These are phyloP conservation scores for Termitomyces sp. DNA, from an alignment of 768 basidiomycete genomes.

Conservation along the genomic window DNA sequence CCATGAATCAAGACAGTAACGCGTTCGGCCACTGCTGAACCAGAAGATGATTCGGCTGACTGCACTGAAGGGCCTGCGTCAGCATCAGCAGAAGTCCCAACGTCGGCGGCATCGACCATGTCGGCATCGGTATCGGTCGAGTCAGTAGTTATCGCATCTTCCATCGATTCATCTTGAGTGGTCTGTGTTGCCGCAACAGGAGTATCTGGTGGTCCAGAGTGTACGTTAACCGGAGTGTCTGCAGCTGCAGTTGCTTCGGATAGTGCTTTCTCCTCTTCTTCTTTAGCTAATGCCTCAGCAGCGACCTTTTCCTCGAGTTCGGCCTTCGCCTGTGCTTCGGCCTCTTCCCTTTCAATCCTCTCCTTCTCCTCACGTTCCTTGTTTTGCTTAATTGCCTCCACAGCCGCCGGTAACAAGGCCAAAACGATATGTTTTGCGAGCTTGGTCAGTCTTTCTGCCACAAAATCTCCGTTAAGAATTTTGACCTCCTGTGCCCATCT, in stretches of 20 bases:
- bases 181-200: slow-evolving; percentile 9
- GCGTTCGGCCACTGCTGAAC: slow-evolving; percentile 46
- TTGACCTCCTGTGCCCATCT: slow-evolving; percentile 91
- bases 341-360: slow-evolving; percentile 38
- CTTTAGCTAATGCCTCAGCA: slow-evolving; percentile 32
- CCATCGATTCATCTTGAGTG: slow-evolving; percentile 31
- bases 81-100: slow-evolving; percentile 37
- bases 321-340: slow-evolving; percentile 34
- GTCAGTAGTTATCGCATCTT: slow-evolving; percentile 25
- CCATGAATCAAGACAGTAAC: slow-evolving; percentile 92
- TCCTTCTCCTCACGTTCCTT: slow-evolving; percentile 58
- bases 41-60: slow-evolving; percentile 23
- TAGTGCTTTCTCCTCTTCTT: slow-evolving; percentile 33
- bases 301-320: slow-evolving; percentile 31
- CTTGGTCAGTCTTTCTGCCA: slow-evolving; percentile 62
- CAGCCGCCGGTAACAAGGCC: slow-evolving; percentile 76
- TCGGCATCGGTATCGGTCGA: slow-evolving; percentile 37
- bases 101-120: slow-evolving; percentile 18
- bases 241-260: slow-evolving; percentile 32
- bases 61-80: slow-evolving; percentile 20
- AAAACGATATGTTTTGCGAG: slow-evolving; percentile 71
- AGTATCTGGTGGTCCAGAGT: not conserved
- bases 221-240: slow-evolving; percentile 23
- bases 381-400: slow-evolving; percentile 59
- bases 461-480: slow-evolving; percentile 74